Base-by-base conservation (phyloP, 2,329 filamentous ascomycete genomes). In the Penicillium palitans region DNA sequence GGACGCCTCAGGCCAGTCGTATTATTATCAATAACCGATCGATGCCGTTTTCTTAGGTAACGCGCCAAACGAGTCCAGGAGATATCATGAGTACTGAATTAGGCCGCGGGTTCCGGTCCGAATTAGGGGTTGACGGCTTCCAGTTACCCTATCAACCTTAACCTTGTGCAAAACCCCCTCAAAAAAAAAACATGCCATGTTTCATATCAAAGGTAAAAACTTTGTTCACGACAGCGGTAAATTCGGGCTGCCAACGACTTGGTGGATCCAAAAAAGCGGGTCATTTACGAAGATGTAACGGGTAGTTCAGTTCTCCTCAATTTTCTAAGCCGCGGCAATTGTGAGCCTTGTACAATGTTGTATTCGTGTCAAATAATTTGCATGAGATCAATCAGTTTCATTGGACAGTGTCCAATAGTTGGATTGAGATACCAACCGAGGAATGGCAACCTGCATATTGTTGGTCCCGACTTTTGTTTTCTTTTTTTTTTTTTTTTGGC, bases 231-330 rank as follows among this genome's bases (percentile, higher is more conserved):
- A 57, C 49, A 57, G 55, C 53, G 47, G 42, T n/a, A 24, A 29
- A 9, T 37, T 31, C 55, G 31, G 33, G n/a, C 24, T 46, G 46
- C n/a, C 19, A 39, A n/a, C 49, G 13, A 40, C 29, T 42, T 12
- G 27, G 57, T 56, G 52, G 57, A 25, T 17, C 29, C 7, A 15
- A 17, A 39, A 39, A 47, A 39, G 52, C 45, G 56, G 56, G 56
- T 46, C 56, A n/a, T 27, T 21, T 45, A 21, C 21, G 21, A 39
- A n/a, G 8, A 40, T 19, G n/a, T 40, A 31, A 29, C 40, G 17
- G 48, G 33, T 17, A 33, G 42, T 47, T 47, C 35, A 5, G n/a
- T 17, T 15, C 33, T 9, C 15, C 31, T 29, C 7, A 12, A 13
- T 31, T 19, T 47, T 12, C 17, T 7, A 29, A 33, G 27, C 24